These are phyloP conservation scores for Pseudogymnoascus pannorum DNA, from an alignment of 2,329 filamentous ascomycete species.

Conservation along the genomic window DNA sequence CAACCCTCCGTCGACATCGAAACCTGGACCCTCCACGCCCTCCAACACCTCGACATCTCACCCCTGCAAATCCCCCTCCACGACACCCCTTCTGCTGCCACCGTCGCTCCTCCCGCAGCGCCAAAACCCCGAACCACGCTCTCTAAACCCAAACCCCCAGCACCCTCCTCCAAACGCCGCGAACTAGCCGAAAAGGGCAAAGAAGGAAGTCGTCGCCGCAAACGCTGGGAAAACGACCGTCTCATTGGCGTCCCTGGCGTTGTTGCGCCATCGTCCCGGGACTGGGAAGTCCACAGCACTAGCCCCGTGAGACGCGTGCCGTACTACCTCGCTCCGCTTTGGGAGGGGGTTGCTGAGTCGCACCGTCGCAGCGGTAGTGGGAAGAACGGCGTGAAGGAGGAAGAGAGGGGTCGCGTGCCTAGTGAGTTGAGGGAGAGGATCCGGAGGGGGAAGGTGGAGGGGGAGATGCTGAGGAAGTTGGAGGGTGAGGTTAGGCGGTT, in stretches of 20 bases:
- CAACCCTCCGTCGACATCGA: slow-evolving; percentile 49
- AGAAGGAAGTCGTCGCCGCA: slow-evolving; percentile 76
- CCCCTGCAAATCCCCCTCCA: slow-evolving; percentile 22
- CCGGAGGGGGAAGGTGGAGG: slow-evolving; percentile 72
- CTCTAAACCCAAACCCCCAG: slow-evolving; percentile 22
- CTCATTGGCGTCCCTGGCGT: slow-evolving; percentile 81
- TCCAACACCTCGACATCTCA: slow-evolving; percentile 29
- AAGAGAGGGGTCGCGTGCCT: slow-evolving; percentile 55
- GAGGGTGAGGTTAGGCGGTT: slow-evolving; percentile 79
- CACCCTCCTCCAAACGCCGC: slow-evolving; percentile 36
- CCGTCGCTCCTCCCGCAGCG: slow-evolving; percentile 62
- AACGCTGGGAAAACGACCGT: slow-evolving; percentile 93
- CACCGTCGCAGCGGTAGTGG: slow-evolving; percentile 40
- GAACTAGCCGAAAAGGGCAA: slow-evolving; percentile 81
- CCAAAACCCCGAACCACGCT: slow-evolving; percentile 49
- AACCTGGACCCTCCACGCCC: slow-evolving; percentile 56
- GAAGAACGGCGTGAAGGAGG: slow-evolving; percentile 23
- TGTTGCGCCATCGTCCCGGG: slow-evolving; percentile 70
- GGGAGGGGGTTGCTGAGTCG: slow-evolving; percentile 60
- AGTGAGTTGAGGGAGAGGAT: slow-evolving; percentile 72
- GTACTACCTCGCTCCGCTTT: slow-evolving; percentile 81
- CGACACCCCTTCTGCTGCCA: slow-evolving; percentile 22
- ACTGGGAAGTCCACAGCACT: slow-evolving; percentile 79
- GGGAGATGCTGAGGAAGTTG: slow-evolving; percentile 70
- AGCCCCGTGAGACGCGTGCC: slow-evolving; percentile 72